Evolutionary conservation across 169 alveolate genomes (phyloP).

Genomic region (Plasmodium yoelii): DNA sequence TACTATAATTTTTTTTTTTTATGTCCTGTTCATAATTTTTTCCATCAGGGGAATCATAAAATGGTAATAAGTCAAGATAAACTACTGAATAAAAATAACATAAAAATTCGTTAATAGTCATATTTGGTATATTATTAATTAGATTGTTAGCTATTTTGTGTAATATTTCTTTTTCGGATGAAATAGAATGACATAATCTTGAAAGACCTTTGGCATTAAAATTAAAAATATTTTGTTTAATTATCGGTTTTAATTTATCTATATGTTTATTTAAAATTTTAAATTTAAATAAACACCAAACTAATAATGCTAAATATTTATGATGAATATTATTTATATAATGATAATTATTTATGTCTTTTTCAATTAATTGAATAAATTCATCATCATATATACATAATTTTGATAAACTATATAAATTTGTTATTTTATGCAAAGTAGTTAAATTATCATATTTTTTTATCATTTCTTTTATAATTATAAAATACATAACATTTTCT

Average conservation of each 20-base stretch:
- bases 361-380: slow-evolving; percentile 38
- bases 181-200: slow-evolving; percentile 60
- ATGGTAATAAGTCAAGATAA: slow-evolving; percentile 54
- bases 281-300: slow-evolving; percentile 66
- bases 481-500: slow-evolving; percentile 48
- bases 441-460: slow-evolving; percentile 38
- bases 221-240: slow-evolving; percentile 29
- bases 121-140: not conserved
- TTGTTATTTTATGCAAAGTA: slow-evolving; percentile 55
- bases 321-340: slow-evolving; percentile 68
- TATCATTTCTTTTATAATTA: slow-evolving; percentile 25
- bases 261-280: slow-evolving; percentile 33
- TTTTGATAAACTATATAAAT: slow-evolving; percentile 31
- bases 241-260: slow-evolving; percentile 18
- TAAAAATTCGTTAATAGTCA: slow-evolving; percentile 52
- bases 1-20: not conserved
- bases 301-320: slow-evolving; percentile 55
- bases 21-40: not conserved
- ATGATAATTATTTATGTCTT: slow-evolving; percentile 57
- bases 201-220: slow-evolving; percentile 58
- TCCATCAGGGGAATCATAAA: not conserved
- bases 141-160: slow-evolving; percentile 44
- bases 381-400: slow-evolving; percentile 62
- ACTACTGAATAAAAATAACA: slow-evolving; percentile 62
- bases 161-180: slow-evolving; percentile 35